Evolutionary conservation across 441 rosid species (phyloP).

Genomic region (Adansonia grandidieri): DNA sequence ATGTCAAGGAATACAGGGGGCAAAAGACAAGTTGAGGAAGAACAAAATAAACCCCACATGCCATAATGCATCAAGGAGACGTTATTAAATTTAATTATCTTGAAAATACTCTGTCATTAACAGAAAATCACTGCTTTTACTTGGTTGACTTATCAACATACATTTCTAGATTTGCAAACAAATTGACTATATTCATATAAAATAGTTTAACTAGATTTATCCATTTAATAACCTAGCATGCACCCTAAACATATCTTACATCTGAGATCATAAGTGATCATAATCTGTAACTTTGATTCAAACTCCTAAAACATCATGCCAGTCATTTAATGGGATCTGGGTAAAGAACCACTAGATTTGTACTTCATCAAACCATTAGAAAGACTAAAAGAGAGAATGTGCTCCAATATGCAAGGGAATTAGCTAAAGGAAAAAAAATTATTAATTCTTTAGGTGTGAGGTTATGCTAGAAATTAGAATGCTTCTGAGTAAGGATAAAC

Average conservation of each 20-base stretch:
- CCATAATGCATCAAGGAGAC: background rate
- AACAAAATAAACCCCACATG: background rate
- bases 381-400: background rate
- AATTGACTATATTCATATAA: no score
- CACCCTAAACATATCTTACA: background rate
- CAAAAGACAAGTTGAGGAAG: background rate
- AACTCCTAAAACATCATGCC: background rate
- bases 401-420: background rate
- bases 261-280: background rate
- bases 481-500: background rate
- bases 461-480: background rate
- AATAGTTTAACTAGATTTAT: no score
- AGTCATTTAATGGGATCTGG: background rate
- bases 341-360: background rate
- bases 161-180: background rate
- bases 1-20: background rate
- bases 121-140: background rate
- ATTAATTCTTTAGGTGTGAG: background rate
- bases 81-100: background rate
- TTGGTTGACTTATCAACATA: background rate
- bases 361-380: background rate
- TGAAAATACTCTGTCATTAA: background rate
- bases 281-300: background rate
- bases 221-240: no score
- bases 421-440: background rate